A percentile compares a stretch with the other conserved stretches of the same genome.
Evolutionary conservation across 345 rosid species (phyloP).

Genomic region (Diplotaxis tenuifolia): DNA sequence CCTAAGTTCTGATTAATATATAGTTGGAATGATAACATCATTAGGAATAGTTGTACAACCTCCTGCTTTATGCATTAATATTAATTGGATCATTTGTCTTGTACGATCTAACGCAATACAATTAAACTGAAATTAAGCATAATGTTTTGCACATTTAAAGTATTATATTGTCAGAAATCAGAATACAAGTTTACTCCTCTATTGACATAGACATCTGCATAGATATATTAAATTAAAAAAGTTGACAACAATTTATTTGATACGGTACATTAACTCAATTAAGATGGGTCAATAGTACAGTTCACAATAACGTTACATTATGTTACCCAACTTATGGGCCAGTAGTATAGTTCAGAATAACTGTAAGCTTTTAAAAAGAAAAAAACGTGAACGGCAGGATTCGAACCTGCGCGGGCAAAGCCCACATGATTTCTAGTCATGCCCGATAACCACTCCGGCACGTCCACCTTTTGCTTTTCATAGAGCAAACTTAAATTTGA

Average conservation of each 20-base stretch:
- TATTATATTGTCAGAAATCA: neutral
- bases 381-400: conserved; percentile 50
- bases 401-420: conserved; percentile 91
- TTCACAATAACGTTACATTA: too few relatives aligned
- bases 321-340: too few relatives aligned
- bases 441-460: conserved; percentile 66
- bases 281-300: too few relatives aligned
- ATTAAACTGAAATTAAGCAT: conserved; percentile 20
- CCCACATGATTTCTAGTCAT: conserved; percentile 96
- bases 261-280: neutral
- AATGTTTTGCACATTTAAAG: conserved; percentile 11
- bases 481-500: neutral
- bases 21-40: conserved; percentile 29
- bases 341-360: too few relatives aligned
- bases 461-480: conserved; percentile 8
- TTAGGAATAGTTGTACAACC: conserved; percentile 25
- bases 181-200: conserved; percentile 1
- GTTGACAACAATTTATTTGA: neutral
- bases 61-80: neutral
- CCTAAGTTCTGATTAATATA: conserved; percentile 31
- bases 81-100: conserved; percentile 8
- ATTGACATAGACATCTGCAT: neutral
- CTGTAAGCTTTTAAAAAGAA: too few relatives aligned
- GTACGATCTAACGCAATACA: conserved; percentile 11
- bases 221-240: neutral